Percentiles rank a stretch among this genome's conserved stretches.
phyloP scores from a whole-genome alignment of 768 basidiomycete species.

The Scleroderma bovista region DNA sequence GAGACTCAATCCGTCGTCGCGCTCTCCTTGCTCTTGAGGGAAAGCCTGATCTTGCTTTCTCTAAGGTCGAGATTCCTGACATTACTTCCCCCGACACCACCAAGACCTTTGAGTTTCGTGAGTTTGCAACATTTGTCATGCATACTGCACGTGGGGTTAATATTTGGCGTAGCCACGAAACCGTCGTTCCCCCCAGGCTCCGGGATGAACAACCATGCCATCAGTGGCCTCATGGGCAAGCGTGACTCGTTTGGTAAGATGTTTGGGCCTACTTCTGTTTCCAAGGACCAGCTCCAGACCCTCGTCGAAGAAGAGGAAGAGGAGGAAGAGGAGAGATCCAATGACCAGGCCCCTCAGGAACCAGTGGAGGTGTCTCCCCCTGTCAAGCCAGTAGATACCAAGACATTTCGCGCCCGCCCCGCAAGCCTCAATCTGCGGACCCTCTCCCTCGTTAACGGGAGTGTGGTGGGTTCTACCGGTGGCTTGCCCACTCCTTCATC shows the following conservation, averaged over 20 bases:
- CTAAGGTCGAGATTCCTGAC: conserved; percentile 82
- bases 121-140: conserved; percentile 26
- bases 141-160: neutral
- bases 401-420: conserved; percentile 55
- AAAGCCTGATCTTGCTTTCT: conserved; percentile 61
- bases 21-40: conserved; percentile 89
- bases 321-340: conserved; percentile 48
- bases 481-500: conserved; percentile 50
- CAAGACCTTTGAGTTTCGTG: conserved; percentile 63
- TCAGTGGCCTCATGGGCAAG: conserved; percentile 48
- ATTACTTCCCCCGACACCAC: conserved; percentile 54
- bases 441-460: conserved; percentile 60
- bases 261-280: conserved; percentile 50
- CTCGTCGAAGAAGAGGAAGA: conserved; percentile 86
- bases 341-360: conserved; percentile 10
- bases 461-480: conserved; percentile 30
- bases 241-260: conserved; percentile 79
- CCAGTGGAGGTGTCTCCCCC: conserved; percentile 19
- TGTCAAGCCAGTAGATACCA: conserved; percentile 24
- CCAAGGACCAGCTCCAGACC: conserved; percentile 75
- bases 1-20: conserved; percentile 73
- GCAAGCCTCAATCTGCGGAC: conserved; percentile 63
- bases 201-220: conserved; percentile 34
- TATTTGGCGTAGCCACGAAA: conserved; percentile 45
- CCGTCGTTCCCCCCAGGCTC: conserved; percentile 51